Evolutionary conservation across 805 yeast genomes (phyloP).

Genomic region (Metschnikowia anglica): DNA sequence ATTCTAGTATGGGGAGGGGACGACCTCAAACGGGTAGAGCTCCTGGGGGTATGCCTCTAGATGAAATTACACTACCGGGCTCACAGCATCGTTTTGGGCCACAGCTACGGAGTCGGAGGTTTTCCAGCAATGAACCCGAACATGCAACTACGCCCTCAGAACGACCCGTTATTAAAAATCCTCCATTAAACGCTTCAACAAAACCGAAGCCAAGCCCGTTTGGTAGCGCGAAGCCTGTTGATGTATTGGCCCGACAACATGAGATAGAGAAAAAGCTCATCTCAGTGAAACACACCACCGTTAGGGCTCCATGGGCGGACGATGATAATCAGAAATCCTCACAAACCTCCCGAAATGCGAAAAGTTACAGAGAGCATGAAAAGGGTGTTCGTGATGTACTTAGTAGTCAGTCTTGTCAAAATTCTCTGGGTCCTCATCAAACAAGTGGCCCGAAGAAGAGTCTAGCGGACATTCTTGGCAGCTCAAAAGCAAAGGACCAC

Average conservation of each 20-base stretch:
- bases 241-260: slow-evolving; percentile 59
- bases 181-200: neutral
- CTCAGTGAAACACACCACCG: slow-evolving; percentile 32
- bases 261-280: slow-evolving; percentile 50
- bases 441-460: slow-evolving; percentile 32
- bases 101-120: slow-evolving; percentile 8
- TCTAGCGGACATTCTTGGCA: slow-evolving; percentile 40
- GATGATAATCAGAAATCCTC: neutral
- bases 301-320: slow-evolving; percentile 25
- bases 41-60: slow-evolving; percentile 20
- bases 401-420: no score
- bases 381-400: neutral
- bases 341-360: neutral
- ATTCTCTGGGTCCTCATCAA: no score
- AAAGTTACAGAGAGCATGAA: neutral
- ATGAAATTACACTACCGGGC: slow-evolving; percentile 9
- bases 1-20: slow-evolving; percentile 8
- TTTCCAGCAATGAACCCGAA: neutral
- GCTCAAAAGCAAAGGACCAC: slow-evolving; percentile 20
- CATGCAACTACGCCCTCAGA: neutral
- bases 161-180: neutral
- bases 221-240: slow-evolving; percentile 86
- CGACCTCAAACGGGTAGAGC: slow-evolving; percentile 11
- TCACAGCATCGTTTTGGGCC: slow-evolving; percentile 8
- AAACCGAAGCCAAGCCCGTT: slow-evolving; percentile 62